These are phyloP conservation scores for Barbarea vulgaris DNA, from an alignment of 345 rosid genomes.

Conservation along the genomic window DNA sequence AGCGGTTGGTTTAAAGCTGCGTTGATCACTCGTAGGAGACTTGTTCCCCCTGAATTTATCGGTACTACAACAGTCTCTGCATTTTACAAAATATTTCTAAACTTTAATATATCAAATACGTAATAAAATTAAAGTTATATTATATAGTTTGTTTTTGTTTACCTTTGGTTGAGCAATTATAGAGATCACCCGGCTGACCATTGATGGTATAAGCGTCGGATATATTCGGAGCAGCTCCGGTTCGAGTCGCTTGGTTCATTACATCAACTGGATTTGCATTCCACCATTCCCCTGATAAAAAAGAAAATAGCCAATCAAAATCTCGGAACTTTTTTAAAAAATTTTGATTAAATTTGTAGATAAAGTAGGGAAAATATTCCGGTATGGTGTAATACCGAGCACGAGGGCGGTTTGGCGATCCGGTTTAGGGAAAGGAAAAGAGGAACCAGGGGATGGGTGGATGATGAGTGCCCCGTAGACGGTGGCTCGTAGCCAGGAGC, in stretches of 20 bases:
- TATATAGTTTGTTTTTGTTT: not conserved
- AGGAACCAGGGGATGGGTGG: conserved; percentile 60
- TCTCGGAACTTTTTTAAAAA: not conserved
- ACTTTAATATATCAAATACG: not conserved
- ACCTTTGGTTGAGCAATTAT: conserved; percentile 85
- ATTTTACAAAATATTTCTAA: conserved; percentile 8
- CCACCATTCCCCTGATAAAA: conserved; percentile 90
- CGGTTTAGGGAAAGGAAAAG: conserved; percentile 79
- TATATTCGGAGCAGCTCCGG: conserved; percentile 73
- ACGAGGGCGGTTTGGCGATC: conserved; percentile 63
- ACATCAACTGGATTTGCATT: conserved; percentile 82
- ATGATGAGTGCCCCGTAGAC: conserved; percentile 89
- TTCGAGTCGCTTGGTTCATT: conserved; percentile 59
- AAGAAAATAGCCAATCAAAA: conserved; percentile 2
- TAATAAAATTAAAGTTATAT: not conserved
- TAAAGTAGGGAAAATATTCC: not conserved
- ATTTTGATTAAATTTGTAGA: not conserved
- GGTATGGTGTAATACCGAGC: conserved; percentile 58
- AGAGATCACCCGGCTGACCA: conserved; percentile 95
- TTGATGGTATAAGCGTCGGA: conserved; percentile 90
- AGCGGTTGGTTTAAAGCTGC: conserved; percentile 84
- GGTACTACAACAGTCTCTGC: conserved; percentile 79
- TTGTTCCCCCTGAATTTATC: conserved; percentile 67
- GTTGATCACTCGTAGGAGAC: conserved; percentile 81
- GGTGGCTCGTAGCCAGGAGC: conserved; percentile 96